These are phyloP conservation scores for Lactarius evosmus DNA, from an alignment of 768 basidiomycete genomes.

Conservation along the genomic window DNA sequence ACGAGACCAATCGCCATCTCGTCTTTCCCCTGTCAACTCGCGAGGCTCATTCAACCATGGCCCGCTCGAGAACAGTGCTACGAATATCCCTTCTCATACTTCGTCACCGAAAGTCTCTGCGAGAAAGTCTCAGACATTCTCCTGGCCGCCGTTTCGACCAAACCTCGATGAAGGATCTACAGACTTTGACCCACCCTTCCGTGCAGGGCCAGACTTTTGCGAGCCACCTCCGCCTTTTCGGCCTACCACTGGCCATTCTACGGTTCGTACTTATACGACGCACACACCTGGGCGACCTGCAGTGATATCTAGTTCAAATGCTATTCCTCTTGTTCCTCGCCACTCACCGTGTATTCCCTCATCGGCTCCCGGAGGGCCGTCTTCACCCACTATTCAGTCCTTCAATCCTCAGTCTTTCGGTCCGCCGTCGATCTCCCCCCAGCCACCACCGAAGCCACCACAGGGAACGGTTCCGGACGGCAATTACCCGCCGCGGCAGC, in stretches of 20 bases:
- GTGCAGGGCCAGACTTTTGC: conserved; percentile 18
- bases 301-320: conserved; percentile 7
- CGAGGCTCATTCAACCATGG: conserved; percentile 19
- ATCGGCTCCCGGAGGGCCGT: conserved; percentile 6
- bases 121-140: conserved; percentile 14
- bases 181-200: conserved; percentile 25
- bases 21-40: conserved; percentile 17
- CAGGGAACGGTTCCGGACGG: conserved; percentile 4
- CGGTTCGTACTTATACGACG: background rate
- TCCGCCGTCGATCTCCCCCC: background rate
- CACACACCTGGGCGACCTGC: conserved; percentile 4
- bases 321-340: conserved; percentile 16
- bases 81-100: conserved; percentile 14
- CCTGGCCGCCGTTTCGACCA: conserved; percentile 25
- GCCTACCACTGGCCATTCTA: conserved; percentile 7
- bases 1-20: conserved; percentile 17
- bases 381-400: conserved; percentile 9
- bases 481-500: conserved; percentile 18
- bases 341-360: background rate
- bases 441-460: conserved; percentile 1
- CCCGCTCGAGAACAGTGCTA: conserved; percentile 14
- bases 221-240: conserved; percentile 17
- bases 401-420: conserved; percentile 10
- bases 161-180: conserved; percentile 5
- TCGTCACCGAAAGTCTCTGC: conserved; percentile 16